Base-by-base conservation (phyloP, 495 filamentous ascomycete genomes). In the Lichenothelia convexa region DNA sequence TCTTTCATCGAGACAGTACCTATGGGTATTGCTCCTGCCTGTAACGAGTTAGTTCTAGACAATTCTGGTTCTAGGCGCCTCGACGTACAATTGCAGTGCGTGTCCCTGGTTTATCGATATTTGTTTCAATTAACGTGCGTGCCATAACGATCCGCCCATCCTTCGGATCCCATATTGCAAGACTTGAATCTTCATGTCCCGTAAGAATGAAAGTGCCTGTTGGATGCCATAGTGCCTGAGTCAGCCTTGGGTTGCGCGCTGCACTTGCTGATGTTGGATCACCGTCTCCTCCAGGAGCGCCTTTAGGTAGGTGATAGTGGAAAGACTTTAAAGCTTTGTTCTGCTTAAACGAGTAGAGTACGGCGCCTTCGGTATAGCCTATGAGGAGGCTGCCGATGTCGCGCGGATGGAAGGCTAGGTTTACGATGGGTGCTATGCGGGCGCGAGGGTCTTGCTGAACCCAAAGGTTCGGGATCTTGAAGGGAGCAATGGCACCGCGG, bases 131-230 rank as follows among this genome's bases (percentile, higher is more conserved):
- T 17, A 93, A 55, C 3, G 80, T 91, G 43, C 91, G 62, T 8
- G 85, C 84, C 62, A 83, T 70, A 11, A 97, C 61, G 20, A 89
- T 63, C 30, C 83, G 73, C 6, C 85, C 89, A 49, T 94, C 91
- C 44, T 84, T 91, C 2, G 78, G 60, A 60, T 95, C 91, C 91
- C 91, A 97, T 34, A 95, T 72, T 0, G 87, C 89, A 21, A 97
- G 50, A 41, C 76, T 87, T 3, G 75, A 75, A 51, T 95, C 87
- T 42, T 94, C 86, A 47, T 95, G 78, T 8, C 78, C 77, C 0
- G 81, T 92, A 36, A 86, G 52, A 26, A 94, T 56, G 46, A 95
- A 97, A 0, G 80, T 89, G 0, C 89, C 89, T 18, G 85, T 91
- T 1, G 89, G 89, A 58, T 97, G 89, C 89, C 89, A 97, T 23